phyloP scores from a whole-genome alignment of 78 protist genomes.

The Dictyostelium brefeldianum region DNA sequence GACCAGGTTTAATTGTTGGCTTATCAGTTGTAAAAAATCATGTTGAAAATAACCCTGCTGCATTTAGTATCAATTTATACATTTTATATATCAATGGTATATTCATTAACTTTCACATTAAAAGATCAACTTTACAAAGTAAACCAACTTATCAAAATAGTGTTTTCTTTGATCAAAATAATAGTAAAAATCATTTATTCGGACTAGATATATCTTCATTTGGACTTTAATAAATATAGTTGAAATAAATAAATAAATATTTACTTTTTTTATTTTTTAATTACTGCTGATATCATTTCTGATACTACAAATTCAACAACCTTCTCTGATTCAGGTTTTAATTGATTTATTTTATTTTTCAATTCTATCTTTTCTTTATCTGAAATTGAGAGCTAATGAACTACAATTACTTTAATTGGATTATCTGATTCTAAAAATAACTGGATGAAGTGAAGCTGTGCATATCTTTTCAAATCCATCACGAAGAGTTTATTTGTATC shows the following conservation, averaged over 20 bases:
- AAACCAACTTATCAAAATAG: not conserved
- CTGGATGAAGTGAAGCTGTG: too few species aligned
- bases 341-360: too few species aligned
- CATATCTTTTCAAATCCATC: too few species aligned
- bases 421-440: too few species aligned
- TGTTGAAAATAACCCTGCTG: not conserved
- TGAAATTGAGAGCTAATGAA: too few species aligned
- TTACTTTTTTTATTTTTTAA: too few species aligned
- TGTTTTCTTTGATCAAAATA: not conserved
- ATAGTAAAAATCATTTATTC: not conserved
- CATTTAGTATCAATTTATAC: conserved; percentile 39
- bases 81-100: conserved; percentile 59
- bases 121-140: not conserved
- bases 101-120: conserved; percentile 8
- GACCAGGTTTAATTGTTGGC: conserved; percentile 49
- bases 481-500: too few species aligned
- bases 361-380: too few species aligned
- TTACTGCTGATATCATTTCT: too few species aligned
- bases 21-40: conserved; percentile 15
- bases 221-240: not conserved
- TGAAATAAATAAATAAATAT: not conserved
- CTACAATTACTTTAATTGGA: too few species aligned
- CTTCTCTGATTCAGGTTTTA: too few species aligned
- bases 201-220: conserved; percentile 14
- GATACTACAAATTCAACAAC: too few species aligned